Evolutionary conservation across 768 basidiomycete genomes (phyloP).

Genomic region (Pisolithus microcarpus): DNA sequence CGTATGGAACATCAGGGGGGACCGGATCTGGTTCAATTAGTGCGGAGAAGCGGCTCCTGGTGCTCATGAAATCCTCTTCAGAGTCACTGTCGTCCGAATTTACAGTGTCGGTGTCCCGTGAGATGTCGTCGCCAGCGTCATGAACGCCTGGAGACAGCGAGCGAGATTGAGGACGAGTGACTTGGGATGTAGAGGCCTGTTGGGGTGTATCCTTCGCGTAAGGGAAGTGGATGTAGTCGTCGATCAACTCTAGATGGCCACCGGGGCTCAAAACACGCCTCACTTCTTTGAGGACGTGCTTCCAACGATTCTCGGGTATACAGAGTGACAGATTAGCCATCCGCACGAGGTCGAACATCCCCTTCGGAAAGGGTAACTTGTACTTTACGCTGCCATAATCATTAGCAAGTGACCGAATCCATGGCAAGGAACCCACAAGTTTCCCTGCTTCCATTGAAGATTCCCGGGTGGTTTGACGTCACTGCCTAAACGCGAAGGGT

Average conservation of each 20-base stretch:
- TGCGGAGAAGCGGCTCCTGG: slow-evolving; percentile 24
- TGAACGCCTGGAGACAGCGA: slow-evolving; percentile 16
- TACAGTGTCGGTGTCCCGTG: slow-evolving; percentile 6
- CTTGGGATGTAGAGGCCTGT: slow-evolving; percentile 6
- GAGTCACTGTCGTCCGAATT: slow-evolving; percentile 13
- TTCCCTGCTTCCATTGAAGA: slow-evolving; percentile 49
- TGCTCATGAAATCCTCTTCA: slow-evolving; percentile 24
- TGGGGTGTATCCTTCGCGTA: slow-evolving; percentile 32
- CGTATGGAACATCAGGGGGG: slow-evolving; percentile 15
- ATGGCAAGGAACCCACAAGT: slow-evolving; percentile 48
- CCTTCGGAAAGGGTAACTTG: slow-evolving; percentile 53
- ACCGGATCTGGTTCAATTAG: slow-evolving; percentile 14
- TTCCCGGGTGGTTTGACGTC: slow-evolving; percentile 30
- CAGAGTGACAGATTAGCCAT: slow-evolving; percentile 62
- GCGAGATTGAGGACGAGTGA: neutral
- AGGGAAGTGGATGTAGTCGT: slow-evolving; percentile 65
- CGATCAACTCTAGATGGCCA: slow-evolving; percentile 67
- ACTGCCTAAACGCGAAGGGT: slow-evolving; percentile 27
- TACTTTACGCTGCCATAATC: slow-evolving; percentile 41
- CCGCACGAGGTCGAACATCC: slow-evolving; percentile 64
- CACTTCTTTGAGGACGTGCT: slow-evolving; percentile 50
- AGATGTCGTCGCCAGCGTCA: slow-evolving; percentile 12
- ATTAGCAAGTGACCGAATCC: neutral
- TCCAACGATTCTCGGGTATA: slow-evolving; percentile 58
- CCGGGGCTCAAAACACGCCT: slow-evolving; percentile 52